Percentiles rank a stretch among this genome's conserved stretches.
Evolutionary conservation across 805 yeast genomes (phyloP).

Genomic region (Candida sanyiensis): DNA sequence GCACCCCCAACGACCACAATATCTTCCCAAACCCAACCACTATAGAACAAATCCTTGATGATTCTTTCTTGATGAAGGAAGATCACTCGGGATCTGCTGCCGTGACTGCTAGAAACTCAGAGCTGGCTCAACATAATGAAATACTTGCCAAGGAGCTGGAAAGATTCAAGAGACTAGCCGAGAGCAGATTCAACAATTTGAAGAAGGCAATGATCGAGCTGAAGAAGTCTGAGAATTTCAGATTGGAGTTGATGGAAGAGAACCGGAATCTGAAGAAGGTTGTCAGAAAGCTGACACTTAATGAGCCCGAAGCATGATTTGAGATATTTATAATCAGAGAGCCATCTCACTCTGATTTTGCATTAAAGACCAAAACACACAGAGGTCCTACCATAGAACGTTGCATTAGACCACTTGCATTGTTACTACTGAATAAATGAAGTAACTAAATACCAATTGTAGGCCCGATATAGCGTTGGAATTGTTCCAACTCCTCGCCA

Average conservation of each 20-base stretch:
- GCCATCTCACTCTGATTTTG: not conserved
- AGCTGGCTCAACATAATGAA: conserved; percentile 5
- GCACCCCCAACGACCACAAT: conserved; percentile 15
- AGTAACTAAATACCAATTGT: not conserved
- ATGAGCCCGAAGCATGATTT: not conserved
- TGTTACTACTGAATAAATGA: not conserved
- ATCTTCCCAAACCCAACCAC: not conserved
- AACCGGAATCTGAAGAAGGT: conserved; percentile 31
- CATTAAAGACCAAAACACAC: not conserved
- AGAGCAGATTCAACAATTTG: conserved; percentile 29
- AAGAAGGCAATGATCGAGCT: conserved; percentile 29
- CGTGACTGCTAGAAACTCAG: not conserved
- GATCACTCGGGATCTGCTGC: not conserved
- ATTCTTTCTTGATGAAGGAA: not conserved
- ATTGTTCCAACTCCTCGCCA: not conserved
- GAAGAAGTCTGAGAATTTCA: conserved; percentile 32
- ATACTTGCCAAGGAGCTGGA: conserved; percentile 10
- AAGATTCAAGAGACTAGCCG: conserved; percentile 29
- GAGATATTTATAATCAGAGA: too few relatives aligned
- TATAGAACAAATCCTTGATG: conserved; percentile 12
- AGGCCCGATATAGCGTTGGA: not conserved
- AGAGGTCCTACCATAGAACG: not conserved
- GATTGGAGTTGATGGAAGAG: conserved; percentile 32
- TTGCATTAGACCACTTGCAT: conserved; percentile 1
- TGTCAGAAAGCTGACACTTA: conserved; percentile 16